These are phyloP conservation scores for Daldinia grandis DNA, from an alignment of 495 filamentous ascomycete species.

Conservation along the genomic window DNA sequence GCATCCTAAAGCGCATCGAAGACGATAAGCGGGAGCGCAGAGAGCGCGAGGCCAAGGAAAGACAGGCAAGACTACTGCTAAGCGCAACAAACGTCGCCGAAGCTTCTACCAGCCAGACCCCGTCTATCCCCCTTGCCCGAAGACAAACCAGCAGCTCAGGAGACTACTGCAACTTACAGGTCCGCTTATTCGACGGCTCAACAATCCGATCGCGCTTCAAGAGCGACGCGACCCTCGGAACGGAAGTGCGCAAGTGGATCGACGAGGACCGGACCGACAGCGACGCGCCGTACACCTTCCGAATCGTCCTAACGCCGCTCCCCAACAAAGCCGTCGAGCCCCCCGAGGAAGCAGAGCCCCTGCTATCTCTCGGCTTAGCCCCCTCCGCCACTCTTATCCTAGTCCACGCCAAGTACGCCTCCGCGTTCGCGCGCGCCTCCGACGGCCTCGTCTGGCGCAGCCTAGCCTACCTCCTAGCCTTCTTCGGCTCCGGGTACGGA, in stretches of 20 bases:
- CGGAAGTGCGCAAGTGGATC: constrained; percentile 79
- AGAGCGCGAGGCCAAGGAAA: constrained; percentile 59
- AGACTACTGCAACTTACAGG: constrained; percentile 71
- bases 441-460: constrained; percentile 42
- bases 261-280: constrained; percentile 59
- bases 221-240: constrained; percentile 67
- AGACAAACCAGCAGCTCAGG: constrained; percentile 8
- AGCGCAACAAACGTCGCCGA: constrained; percentile 8
- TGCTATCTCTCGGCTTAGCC: constrained; percentile 72
- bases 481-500: constrained; percentile 66
- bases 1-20: constrained; percentile 69
- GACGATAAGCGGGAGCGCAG: constrained; percentile 72
- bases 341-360: constrained; percentile 73
- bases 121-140: constrained; percentile 13
- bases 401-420: constrained; percentile 70
- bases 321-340: constrained; percentile 77
- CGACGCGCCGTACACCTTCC: constrained; percentile 76
- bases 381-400: constrained; percentile 87
- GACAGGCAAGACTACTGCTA: constrained; percentile 45
- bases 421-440: constrained; percentile 61
- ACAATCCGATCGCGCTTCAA: constrained; percentile 77
- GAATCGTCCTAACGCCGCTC: constrained; percentile 80
- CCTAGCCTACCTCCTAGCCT: constrained; percentile 56
- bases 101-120: neutral
- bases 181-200: constrained; percentile 85